Conservation (phyloP, 164 flowering plant species). For the Paratinospora sagittata region DNA sequence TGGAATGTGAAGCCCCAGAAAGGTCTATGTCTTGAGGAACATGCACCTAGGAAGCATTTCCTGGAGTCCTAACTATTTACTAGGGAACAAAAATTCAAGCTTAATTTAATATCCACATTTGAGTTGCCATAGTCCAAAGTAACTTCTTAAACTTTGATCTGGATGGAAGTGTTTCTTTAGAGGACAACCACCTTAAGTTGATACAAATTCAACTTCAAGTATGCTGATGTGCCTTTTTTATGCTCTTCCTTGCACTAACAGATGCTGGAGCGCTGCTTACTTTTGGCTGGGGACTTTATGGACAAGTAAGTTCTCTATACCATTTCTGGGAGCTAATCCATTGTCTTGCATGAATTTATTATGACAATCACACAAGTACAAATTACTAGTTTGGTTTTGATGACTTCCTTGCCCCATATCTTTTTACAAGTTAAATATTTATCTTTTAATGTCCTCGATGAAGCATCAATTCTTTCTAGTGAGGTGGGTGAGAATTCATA, state of each 20-base stretch:
- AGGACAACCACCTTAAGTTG: no score
- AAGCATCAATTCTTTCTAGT: no score
- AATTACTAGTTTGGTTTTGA: background rate
- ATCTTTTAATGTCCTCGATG: no score
- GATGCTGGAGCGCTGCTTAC: constrained; percentile 94
- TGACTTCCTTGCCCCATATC: background rate
- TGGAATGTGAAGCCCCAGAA: background rate
- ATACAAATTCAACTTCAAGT: background rate
- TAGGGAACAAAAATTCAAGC: background rate
- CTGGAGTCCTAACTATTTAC: background rate
- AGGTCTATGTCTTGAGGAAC: background rate
- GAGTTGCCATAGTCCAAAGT: background rate
- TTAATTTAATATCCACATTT: background rate
- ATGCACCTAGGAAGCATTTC: background rate
- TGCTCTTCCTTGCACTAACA: constrained; percentile 21
- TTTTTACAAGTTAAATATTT: no score
- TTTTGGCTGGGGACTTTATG: constrained; percentile 99
- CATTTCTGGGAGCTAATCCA: background rate
- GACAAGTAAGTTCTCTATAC: constrained; percentile 56
- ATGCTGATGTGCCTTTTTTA: background rate
- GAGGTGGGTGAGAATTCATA: no score
- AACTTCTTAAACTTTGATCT: background rate
- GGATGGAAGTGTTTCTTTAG: no score
- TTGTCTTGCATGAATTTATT: background rate
- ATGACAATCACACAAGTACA: background rate